Conservation (phyloP, 2,329 filamentous ascomycete species). For the Penicillium sp. region DNA sequence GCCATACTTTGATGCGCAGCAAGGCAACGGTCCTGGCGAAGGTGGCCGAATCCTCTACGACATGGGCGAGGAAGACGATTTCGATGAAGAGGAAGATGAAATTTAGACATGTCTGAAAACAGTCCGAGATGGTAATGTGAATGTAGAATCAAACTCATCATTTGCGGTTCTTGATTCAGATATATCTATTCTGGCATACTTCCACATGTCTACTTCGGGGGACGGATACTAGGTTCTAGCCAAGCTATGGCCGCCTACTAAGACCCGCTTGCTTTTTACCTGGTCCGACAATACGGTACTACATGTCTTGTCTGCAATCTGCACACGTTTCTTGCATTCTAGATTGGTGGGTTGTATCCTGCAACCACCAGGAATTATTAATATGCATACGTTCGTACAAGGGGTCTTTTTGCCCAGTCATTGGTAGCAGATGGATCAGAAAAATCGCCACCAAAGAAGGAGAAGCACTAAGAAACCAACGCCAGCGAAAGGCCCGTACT, state of each 20-base stretch:
- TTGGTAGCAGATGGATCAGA: conserved; percentile 49
- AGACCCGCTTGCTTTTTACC: no score
- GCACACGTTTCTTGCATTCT: conserved; percentile 10
- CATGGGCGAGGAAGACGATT: conserved; percentile 94
- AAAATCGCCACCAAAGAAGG: conserved; percentile 92
- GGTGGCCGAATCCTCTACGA: conserved; percentile 94
- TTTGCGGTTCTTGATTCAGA: no score
- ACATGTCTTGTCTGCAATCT: background rate
- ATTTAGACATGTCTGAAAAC: conserved; percentile 51
- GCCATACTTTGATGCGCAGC: conserved; percentile 96
- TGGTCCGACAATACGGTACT: background rate
- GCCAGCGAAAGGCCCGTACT: conserved; percentile 85
- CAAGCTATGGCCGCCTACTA: no score
- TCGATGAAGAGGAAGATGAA: conserved; percentile 94
- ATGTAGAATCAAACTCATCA: no score
- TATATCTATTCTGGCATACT: no score
- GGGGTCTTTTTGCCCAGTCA: conserved; percentile 11
- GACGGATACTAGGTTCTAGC: no score
- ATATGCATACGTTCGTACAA: conserved; percentile 40
- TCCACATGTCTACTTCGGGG: no score
- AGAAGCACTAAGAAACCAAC: conserved; percentile 78
- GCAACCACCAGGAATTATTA: conserved; percentile 34
- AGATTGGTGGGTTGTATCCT: conserved; percentile 28
- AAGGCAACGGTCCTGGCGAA: conserved; percentile 66
- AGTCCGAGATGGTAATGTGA: no score